Conservation (phyloP, 2,329 filamentous ascomycete species). For the Neodidymelliopsis sp. region DNA sequence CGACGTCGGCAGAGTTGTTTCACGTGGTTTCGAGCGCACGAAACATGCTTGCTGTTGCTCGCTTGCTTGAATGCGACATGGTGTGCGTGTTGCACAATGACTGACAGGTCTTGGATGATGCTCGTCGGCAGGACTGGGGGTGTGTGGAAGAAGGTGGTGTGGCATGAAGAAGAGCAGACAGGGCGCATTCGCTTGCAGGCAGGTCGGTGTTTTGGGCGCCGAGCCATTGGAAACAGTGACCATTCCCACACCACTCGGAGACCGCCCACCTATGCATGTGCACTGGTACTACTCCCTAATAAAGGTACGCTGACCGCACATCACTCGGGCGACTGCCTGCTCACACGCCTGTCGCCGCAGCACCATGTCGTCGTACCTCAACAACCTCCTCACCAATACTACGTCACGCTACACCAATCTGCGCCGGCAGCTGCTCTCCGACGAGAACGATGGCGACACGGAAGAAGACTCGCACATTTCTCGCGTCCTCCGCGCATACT, state of each 20-base stretch:
- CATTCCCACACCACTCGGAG: constrained; percentile 5
- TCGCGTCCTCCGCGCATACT: constrained; percentile 91
- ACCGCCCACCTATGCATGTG: constrained; percentile 13
- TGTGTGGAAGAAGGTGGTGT: not conserved
- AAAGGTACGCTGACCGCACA: constrained; percentile 4
- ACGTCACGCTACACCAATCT: constrained; percentile 66
- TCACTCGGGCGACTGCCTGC: constrained; percentile 1
- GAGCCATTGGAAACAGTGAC: constrained; percentile 8
- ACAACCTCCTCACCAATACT: constrained; percentile 68
- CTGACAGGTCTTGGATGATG: not conserved
- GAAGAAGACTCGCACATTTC: constrained; percentile 95
- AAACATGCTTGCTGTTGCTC: not conserved
- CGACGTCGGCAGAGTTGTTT: constrained; percentile 7
- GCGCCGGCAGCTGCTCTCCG: constrained; percentile 71
- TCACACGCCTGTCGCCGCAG: not conserved
- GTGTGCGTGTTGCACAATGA: not conserved
- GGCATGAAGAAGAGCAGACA: not conserved
- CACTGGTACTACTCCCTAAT: not conserved
- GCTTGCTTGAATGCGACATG: not conserved
- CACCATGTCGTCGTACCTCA: constrained; percentile 75
- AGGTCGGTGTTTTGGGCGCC: constrained; percentile 15
- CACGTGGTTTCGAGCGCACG: constrained; percentile 9
- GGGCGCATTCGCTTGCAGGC: constrained; percentile 14
- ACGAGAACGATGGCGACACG: constrained; percentile 62
- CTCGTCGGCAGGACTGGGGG: not conserved